Evolutionary conservation across 495 filamentous ascomycete genomes (phyloP).

Genomic region (Glonium stellatum): DNA sequence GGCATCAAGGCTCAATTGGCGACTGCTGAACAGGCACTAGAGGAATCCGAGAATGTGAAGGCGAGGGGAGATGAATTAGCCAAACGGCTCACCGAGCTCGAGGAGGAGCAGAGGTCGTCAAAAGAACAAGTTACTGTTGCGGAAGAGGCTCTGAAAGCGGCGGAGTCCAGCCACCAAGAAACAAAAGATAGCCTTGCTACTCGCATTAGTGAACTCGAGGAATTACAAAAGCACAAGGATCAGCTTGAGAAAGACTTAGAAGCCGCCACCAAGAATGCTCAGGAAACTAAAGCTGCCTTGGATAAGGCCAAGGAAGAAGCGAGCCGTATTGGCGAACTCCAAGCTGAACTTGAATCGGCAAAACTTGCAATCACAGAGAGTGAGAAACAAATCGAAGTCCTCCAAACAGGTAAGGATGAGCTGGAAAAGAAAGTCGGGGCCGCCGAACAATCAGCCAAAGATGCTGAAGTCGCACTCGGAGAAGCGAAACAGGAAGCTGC

Average conservation of each 20-base stretch:
- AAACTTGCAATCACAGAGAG: not conserved
- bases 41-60: conserved; percentile 4
- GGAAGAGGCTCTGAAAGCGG: not conserved
- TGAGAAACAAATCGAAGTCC: conserved; percentile 6
- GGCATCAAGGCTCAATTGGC: not conserved
- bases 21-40: not conserved
- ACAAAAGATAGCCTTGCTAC: conserved; percentile 2
- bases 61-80: not conserved
- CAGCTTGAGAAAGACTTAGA: conserved; percentile 9
- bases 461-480: conserved; percentile 2
- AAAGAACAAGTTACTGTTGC: not conserved
- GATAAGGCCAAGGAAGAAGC: conserved; percentile 3
- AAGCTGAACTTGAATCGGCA: conserved; percentile 8
- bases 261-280: not conserved
- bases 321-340: not conserved
- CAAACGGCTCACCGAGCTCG: not conserved
- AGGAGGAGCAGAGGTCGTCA: not conserved
- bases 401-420: conserved; percentile 1
- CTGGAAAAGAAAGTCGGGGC: conserved; percentile 9
- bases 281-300: conserved; percentile 3
- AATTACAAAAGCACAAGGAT: not conserved
- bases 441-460: not conserved
- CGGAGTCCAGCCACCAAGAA: conserved; percentile 8
- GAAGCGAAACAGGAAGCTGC: not conserved
- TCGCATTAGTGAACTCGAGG: conserved; percentile 6